Evolutionary conservation across 2,329 filamentous ascomycete species (phyloP), one percentile per base, ranked within the genome.

Genomic region (Fusarium multiceps): DNA sequence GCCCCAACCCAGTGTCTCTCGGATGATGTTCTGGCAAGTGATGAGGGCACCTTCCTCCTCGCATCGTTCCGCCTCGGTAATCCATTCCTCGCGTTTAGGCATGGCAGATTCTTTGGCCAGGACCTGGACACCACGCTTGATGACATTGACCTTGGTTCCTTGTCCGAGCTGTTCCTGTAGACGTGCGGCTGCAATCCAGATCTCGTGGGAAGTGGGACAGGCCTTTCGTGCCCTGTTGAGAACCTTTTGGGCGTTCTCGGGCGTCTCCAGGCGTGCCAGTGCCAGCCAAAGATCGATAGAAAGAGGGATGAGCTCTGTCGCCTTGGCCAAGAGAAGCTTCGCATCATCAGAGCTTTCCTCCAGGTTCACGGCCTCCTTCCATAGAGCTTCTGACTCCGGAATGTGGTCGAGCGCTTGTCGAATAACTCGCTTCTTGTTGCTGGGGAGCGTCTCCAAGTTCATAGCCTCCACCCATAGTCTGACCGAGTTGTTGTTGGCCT

Each of bases 21-120:
- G 90, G 71, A 99, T 91, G 71, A 99, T 98, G 49, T 93, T 91
- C 67, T 90, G 90, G 76, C 94, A 97, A 1, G 96, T 98, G 43
- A 94, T 84, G 13, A 92, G 85, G 18, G 94, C 94, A 9, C 93
- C 94, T 78, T 98, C 96, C 60, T 93, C 91, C 80, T 99, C 96
- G 77, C 95, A 98, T 69, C 92, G 92, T 79, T 99, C 96, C 0
- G 96, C 97, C 79, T 98, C 94, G 7, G 88, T 86, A 55, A 99
- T 97, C 96, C 96, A 99, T 73, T 98, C 94, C 78, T 99, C 96
- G 42, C 97, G 91, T 80, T 97, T 97, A 41, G 96, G 88, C 97
- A 99, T 99, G 13, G 96, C 95, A 28, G 93, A 94, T 76, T 97
- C 94, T 75, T 94, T 93, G 40, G 91, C 93, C 32, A 99, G 85